Conservation (phyloP, 305 asterid genomes). For the Fraxinus paxiana region DNA sequence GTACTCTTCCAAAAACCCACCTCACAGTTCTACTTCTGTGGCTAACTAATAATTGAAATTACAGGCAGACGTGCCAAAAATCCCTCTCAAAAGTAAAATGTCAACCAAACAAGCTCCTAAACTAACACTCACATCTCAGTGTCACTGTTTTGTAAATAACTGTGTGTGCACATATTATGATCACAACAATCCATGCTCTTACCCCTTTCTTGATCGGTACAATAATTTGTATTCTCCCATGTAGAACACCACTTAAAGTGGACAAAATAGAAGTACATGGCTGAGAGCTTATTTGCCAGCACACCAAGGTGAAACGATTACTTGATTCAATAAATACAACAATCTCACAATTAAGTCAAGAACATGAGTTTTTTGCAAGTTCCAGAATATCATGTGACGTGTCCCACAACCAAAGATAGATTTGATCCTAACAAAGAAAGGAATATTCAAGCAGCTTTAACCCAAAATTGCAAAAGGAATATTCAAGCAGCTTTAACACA, state of each 20-base stretch:
- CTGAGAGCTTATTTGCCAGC: neutral
- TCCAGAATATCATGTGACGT: constrained; percentile 15
- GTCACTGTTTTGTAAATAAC: neutral
- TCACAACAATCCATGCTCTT: constrained; percentile 10
- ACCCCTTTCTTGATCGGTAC: neutral
- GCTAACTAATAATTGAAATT: constrained; percentile 19
- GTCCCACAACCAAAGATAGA: neutral
- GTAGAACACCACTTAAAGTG: neutral
- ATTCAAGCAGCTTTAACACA: neutral
- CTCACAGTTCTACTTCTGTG: neutral
- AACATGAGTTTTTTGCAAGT: constrained; percentile 6
- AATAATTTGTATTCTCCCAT: constrained; percentile 11
- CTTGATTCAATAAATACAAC: neutral
- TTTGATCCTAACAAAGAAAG: constrained; percentile 1
- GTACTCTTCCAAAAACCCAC: neutral
- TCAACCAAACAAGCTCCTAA: neutral
- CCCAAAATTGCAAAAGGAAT: constrained; percentile 1
- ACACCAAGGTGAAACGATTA: neutral
- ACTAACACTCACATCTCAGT: constrained; percentile 16
- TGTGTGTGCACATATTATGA: neutral
- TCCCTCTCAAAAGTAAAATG: constrained; percentile 6
- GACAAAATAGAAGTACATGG: neutral
- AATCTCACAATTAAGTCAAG: neutral
- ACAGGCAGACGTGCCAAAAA: neutral
- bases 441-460: neutral